These are phyloP conservation scores for Mycosphaerelloides madeirae DNA, from an alignment of 2,329 filamentous ascomycete genomes.

Conservation along the genomic window DNA sequence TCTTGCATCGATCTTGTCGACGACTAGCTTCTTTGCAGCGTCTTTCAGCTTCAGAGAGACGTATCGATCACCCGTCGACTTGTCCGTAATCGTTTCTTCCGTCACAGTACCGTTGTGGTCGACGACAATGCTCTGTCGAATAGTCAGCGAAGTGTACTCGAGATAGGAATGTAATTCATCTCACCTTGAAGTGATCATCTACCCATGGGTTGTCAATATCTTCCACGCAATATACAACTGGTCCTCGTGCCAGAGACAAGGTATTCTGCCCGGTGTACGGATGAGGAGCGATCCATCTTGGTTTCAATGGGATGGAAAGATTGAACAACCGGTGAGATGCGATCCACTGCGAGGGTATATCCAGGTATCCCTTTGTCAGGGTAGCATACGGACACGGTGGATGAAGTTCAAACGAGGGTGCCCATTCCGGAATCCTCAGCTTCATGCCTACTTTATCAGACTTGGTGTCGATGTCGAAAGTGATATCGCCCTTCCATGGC, in stretches of 20 bases:
- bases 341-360: slow-evolving; percentile 41
- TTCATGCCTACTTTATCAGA: slow-evolving; percentile 38
- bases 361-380: slow-evolving; percentile 49
- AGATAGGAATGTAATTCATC: slow-evolving; percentile 12
- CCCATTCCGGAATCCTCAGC: slow-evolving; percentile 54
- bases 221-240: slow-evolving; percentile 58
- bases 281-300: slow-evolving; percentile 50
- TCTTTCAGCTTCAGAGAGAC: slow-evolving; percentile 27
- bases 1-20: not conserved
- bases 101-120: slow-evolving; percentile 9
- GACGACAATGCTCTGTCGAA: slow-evolving; percentile 5
- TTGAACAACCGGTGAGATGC: slow-evolving; percentile 40
- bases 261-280: slow-evolving; percentile 55
- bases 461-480: slow-evolving; percentile 40
- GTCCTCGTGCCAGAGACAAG: slow-evolving; percentile 52
- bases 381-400: slow-evolving; percentile 32
- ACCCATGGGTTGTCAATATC: slow-evolving; percentile 56
- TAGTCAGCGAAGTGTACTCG: not conserved
- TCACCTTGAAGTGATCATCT: slow-evolving; percentile 50
- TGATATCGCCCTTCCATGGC: slow-evolving; percentile 53
- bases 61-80: slow-evolving; percentile 26
- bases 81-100: slow-evolving; percentile 19
- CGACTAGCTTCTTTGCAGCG: slow-evolving; percentile 10
- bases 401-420: slow-evolving; percentile 32
- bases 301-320: slow-evolving; percentile 44